A percentile compares a stretch with the other conserved stretches of the same genome.
phyloP scores from a whole-genome alignment of 805 yeast species.

The Lipomyces orientalis region DNA sequence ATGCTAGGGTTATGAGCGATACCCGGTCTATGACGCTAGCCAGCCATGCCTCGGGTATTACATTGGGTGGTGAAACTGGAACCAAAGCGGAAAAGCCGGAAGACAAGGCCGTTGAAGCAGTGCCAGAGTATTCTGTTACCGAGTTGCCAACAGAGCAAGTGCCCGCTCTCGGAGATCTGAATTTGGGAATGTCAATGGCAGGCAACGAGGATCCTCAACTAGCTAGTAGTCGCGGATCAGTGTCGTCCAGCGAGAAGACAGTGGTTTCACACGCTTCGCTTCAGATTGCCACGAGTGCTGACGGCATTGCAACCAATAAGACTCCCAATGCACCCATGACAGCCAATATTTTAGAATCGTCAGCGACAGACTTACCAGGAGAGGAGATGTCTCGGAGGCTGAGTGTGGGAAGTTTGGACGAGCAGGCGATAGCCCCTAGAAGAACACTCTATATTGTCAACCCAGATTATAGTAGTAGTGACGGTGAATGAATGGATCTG shows the following conservation, averaged over 20 bases:
- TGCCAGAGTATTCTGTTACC: not conserved
- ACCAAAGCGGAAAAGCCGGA: not conserved
- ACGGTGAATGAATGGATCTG: constrained; percentile 12
- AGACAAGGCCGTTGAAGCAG: not conserved
- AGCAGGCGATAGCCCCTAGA: constrained; percentile 15
- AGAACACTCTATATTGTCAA: constrained; percentile 29
- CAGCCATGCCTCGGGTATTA: not conserved
- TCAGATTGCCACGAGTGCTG: not conserved
- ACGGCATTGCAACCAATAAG: not conserved
- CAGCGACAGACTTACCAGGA: not conserved
- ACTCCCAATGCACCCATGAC: too few species aligned
- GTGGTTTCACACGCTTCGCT: not conserved
- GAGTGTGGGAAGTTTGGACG: constrained; percentile 29
- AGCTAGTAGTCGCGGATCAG: not conserved
- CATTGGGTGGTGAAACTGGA: not conserved
- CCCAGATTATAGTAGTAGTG: constrained; percentile 31
- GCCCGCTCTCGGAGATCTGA: not conserved
- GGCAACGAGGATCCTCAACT: not conserved
- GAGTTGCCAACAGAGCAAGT: not conserved
- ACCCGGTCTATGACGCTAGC: not conserved
- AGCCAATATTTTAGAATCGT: not conserved
- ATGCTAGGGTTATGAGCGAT: constrained; percentile 25
- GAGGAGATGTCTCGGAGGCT: constrained; percentile 6
- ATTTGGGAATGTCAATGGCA: not conserved
- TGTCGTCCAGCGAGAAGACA: not conserved